Evolutionary conservation across 176 grass and related monocot species (phyloP).

Genomic region (Lolium rigidum): DNA sequence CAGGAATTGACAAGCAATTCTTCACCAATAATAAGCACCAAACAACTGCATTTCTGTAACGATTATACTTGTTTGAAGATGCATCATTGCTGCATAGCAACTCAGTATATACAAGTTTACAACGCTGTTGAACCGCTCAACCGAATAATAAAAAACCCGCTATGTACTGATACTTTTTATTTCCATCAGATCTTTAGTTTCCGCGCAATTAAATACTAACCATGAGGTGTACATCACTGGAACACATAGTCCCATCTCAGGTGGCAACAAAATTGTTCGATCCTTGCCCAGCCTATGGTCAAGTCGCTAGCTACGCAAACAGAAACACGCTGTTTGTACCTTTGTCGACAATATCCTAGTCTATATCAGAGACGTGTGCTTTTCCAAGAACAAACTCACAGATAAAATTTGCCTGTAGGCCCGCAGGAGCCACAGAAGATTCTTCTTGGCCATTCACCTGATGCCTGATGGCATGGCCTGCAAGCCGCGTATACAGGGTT

Average conservation of each 20-base stretch:
- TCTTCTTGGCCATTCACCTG: slow-evolving; percentile 15
- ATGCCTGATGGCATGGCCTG: slow-evolving; percentile 23
- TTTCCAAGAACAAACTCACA: background rate
- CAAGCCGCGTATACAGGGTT: background rate
- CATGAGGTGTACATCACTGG: background rate
- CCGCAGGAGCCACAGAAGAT: background rate
- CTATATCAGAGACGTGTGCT: slow-evolving; percentile 35
- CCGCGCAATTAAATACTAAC: background rate
- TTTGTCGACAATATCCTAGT: slow-evolving; percentile 41
- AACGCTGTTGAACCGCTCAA: background rate
- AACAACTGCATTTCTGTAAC: background rate
- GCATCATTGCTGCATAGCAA: too few species aligned
- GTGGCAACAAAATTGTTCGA: slow-evolving; percentile 38
- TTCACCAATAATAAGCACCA: background rate
- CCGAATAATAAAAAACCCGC: background rate
- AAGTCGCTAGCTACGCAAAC: slow-evolving; percentile 16
- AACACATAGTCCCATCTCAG: background rate
- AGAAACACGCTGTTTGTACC: slow-evolving; percentile 2
- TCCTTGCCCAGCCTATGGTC: slow-evolving; percentile 31
- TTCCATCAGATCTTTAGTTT: slow-evolving; percentile 12
- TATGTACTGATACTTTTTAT: background rate
- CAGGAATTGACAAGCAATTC: background rate
- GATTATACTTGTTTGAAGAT: background rate
- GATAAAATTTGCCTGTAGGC: slow-evolving; percentile 20
- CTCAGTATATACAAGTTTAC: slow-evolving; percentile 2